These are phyloP conservation scores for Ganoderma multipileum DNA, from an alignment of 1,284 basidiomycete genomes.

Conservation along the genomic window DNA sequence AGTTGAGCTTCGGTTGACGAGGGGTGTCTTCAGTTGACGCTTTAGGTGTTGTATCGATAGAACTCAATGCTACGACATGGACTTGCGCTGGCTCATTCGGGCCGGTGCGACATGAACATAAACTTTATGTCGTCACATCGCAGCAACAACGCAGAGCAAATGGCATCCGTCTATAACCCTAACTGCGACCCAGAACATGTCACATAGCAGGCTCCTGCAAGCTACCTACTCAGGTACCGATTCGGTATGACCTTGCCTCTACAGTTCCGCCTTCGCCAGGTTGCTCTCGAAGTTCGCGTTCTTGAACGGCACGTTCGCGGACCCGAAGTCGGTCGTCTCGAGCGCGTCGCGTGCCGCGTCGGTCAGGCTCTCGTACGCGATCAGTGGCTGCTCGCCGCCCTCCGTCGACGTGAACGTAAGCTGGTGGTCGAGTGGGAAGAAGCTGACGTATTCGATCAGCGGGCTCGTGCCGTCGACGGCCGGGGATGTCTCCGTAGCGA, in stretches of 20 bases:
- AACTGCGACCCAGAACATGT: not conserved
- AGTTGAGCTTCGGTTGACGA: not conserved
- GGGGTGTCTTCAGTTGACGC: not conserved
- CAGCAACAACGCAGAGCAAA: not conserved
- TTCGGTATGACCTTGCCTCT: not conserved
- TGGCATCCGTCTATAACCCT: not conserved
- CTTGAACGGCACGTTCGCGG: conserved; percentile 22
- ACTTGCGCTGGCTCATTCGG: not conserved
- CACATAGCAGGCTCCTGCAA: not conserved
- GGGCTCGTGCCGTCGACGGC: conserved; percentile 19
- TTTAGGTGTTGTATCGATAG: not conserved
- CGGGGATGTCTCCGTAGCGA: conserved; percentile 16
- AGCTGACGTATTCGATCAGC: conserved; percentile 20
- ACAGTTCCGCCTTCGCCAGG: conserved; percentile 19
- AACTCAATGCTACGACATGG: not conserved
- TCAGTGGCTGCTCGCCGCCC: conserved; percentile 21
- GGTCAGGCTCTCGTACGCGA: conserved; percentile 22
- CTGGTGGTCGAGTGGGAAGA: conserved; percentile 21
- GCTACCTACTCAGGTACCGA: not conserved
- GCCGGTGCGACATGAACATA: not conserved
- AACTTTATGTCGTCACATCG: not conserved
- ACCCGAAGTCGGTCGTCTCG: conserved; percentile 19
- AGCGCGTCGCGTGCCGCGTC: conserved; percentile 19
- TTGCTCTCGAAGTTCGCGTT: conserved; percentile 21
- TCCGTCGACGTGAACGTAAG: conserved; percentile 16